A percentile compares a stretch with the other conserved stretches of the same genome.
Conservation (phyloP, 192 early-diverging fungal species). For the Coemansia sp. region DNA sequence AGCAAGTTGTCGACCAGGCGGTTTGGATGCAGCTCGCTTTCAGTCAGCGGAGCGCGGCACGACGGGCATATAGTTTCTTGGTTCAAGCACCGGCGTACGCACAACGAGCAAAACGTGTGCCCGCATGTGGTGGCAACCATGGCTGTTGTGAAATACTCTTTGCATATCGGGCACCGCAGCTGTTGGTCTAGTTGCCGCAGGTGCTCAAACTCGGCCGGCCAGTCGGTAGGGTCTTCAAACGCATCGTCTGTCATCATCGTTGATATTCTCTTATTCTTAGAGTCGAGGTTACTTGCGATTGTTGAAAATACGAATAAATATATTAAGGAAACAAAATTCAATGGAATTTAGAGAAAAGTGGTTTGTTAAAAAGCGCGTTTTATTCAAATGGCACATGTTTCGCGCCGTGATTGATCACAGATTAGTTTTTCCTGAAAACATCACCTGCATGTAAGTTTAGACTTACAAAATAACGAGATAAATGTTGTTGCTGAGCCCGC, state of each 20-base stretch:
- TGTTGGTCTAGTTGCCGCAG: constrained; percentile 65
- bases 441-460: neutral
- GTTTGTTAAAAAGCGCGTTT: constrained; percentile 1
- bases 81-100: constrained; percentile 63
- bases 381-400: neutral
- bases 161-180: constrained; percentile 75
- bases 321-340: neutral
- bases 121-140: constrained; percentile 62
- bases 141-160: constrained; percentile 65
- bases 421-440: neutral
- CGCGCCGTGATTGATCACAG: neutral
- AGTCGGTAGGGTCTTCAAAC: constrained; percentile 73
- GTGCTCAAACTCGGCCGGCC: constrained; percentile 42
- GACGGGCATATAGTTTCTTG: constrained; percentile 65
- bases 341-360: neutral
- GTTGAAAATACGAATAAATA: neutral
- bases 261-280: neutral
- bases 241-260: neutral
- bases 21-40: constrained; percentile 41
- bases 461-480: no score
- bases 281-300: neutral
- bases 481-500: no score
- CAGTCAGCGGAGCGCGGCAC: constrained; percentile 54
- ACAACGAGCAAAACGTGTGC: constrained; percentile 78
- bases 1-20: constrained; percentile 43